A percentile compares a stretch with the other conserved stretches of the same genome.
Evolutionary conservation across 164 flowering plant genomes (phyloP).

Genomic region (Vitis riparia): DNA sequence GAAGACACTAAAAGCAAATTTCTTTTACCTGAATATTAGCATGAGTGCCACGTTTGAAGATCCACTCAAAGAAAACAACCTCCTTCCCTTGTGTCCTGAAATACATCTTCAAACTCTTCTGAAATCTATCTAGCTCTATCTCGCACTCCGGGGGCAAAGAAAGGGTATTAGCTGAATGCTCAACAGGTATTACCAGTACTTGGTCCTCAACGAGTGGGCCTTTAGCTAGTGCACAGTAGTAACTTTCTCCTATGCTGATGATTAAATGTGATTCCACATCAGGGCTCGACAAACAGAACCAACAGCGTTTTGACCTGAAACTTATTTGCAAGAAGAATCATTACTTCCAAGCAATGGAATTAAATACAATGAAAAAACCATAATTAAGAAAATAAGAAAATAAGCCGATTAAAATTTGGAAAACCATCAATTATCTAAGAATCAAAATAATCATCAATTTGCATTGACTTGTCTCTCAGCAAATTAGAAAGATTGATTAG

Average conservation of each 20-base stretch:
- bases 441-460: not conserved
- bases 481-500: not conserved
- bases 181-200: constrained; percentile 75
- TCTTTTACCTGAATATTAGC: constrained; percentile 90
- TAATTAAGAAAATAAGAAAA: not conserved
- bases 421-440: not conserved
- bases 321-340: not conserved
- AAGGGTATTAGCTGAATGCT: constrained; percentile 72
- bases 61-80: constrained; percentile 83
- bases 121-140: constrained; percentile 55
- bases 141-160: constrained; percentile 51
- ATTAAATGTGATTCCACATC: constrained; percentile 87
- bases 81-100: constrained; percentile 66
- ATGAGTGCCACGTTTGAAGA: constrained; percentile 67
- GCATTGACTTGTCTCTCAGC: no score
- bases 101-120: constrained; percentile 57
- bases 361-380: not conserved
- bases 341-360: not conserved
- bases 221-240: constrained; percentile 85
- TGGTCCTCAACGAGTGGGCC: constrained; percentile 89
- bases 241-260: constrained; percentile 70
- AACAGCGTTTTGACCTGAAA: constrained; percentile 85
- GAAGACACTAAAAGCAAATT: not conserved
- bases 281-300: constrained; percentile 96
- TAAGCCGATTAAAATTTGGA: not conserved